A percentile compares a stretch with the other conserved stretches of the same genome.
phyloP scores from a whole-genome alignment of 208 protist genomes.

The Crithidia fasciculata region DNA sequence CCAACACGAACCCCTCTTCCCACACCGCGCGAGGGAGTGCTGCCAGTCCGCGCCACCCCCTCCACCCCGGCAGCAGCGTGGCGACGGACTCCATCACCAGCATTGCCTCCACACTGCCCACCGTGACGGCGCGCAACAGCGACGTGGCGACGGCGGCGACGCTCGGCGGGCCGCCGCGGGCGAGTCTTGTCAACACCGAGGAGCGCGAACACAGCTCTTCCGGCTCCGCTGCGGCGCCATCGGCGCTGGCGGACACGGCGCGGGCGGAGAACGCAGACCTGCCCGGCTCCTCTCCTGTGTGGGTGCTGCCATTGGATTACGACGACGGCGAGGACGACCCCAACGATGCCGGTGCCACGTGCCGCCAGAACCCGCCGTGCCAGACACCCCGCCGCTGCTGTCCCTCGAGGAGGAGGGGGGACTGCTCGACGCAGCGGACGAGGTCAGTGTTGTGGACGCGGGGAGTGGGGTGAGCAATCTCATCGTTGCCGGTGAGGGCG shows the following conservation, averaged over 20 bases:
- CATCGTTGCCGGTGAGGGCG: not conserved
- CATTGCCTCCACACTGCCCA: constrained; percentile 11
- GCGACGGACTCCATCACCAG: constrained; percentile 15
- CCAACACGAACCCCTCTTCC: not conserved
- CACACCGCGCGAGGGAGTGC: not conserved
- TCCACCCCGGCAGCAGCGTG: constrained; percentile 1
- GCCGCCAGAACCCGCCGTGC: not conserved
- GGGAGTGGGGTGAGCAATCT: not conserved
- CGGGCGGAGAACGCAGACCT: not conserved
- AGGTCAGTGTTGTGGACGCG: not conserved
- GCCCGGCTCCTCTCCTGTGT: not conserved
- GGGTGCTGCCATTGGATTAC: constrained; percentile 19
- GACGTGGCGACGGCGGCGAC: not conserved
- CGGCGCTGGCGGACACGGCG: not conserved
- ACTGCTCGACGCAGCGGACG: no score
- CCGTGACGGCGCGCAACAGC: constrained; percentile 8
- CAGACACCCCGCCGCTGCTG: not conserved
- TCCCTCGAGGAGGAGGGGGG: no score
- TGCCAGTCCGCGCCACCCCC: not conserved
- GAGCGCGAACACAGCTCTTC: not conserved
- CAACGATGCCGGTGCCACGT: not conserved
- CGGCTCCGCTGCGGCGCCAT: not conserved
- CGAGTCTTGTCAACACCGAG: not conserved
- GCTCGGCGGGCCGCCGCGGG: not conserved
- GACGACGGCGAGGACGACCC: constrained; percentile 13